phyloP scores from a whole-genome alignment of 1,284 basidiomycete genomes.

The Taiwanofungus camphoratus region DNA sequence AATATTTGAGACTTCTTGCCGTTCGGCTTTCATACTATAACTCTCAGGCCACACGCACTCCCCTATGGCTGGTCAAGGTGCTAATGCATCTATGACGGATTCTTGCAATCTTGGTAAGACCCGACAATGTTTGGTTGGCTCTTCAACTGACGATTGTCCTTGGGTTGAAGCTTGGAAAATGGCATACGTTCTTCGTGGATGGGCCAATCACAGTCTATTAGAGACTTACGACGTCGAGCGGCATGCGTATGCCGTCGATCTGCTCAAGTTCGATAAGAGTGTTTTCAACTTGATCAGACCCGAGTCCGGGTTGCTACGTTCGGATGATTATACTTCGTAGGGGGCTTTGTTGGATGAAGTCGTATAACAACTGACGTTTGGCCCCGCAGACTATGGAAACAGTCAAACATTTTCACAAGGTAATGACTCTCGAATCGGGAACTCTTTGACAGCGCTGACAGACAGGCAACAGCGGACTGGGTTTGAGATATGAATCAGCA shows the following conservation, averaged over 20 bases:
- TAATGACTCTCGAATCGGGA: too few relatives aligned
- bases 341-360: too few relatives aligned
- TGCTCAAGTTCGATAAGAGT: constrained; percentile 7
- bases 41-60: constrained; percentile 5
- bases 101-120: constrained; percentile 4
- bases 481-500: constrained; percentile 2
- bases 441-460: not conserved
- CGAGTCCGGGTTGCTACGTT: not conserved
- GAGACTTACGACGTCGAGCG: constrained; percentile 8
- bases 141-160: too few relatives aligned
- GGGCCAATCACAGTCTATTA: not conserved
- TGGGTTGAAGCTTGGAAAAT: constrained; percentile 10
- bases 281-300: constrained; percentile 1
- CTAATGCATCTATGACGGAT: constrained; percentile 5
- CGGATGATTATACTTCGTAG: constrained; percentile 2
- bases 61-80: constrained; percentile 5
- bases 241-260: constrained; percentile 1
- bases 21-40: not conserved
- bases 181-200: constrained; percentile 3
- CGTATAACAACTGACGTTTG: too few relatives aligned
- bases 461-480: constrained; percentile 1
- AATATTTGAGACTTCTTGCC: not conserved
- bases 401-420: constrained; percentile 2
- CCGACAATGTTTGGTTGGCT: not conserved
- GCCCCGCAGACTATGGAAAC: not conserved